Evolutionary conservation across 352 stramenopile species (phyloP), one percentile per base, ranked within the genome.

Genomic region (Phytophthora cajani): DNA sequence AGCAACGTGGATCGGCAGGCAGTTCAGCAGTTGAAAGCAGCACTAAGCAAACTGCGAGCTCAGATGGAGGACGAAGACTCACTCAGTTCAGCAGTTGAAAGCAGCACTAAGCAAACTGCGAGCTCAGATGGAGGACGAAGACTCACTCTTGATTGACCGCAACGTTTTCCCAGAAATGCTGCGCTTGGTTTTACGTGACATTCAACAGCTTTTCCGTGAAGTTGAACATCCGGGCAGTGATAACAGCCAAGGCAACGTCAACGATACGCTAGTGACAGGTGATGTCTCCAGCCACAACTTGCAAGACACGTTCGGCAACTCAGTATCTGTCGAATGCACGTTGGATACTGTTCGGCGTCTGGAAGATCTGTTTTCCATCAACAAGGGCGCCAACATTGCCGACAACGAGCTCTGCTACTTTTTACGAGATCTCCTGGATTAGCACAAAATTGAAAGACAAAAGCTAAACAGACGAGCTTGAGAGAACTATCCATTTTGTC

Each of bases 331-430:
- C 6, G 32, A 56, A 3, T 86, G 84, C 56, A 83, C 79, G 2
- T 51, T 91, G 57, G 75, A 84, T n/a, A 65, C 53, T 7, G 79
- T 93, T 19, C 69, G 67, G 17, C 66, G 62, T 21, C 50, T 94
- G 42, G 84, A 90, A 71, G 58, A 69, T 32, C 51, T 94, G 38
- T 82, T 92, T 62, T 81, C 76, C 23, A 67, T 82, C 42, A 67
- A 76, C 30, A 80, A 67, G 52, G 80, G 83, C 23, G 58, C 77
- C 16, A 74, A 76, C 44, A 57, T 75, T 4, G 58, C 72, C n/a
- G 77, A 92, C 54, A 89, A 88, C 58, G 56, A 69, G 17, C 75
- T 94, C 44, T 93, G 85, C 67, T 92, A 90, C 61, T 94, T 92
- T 40, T 72, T 93, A 12, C 72, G 85, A 42, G 82, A 94, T 40